Evolutionary conservation across 2,329 filamentous ascomycete species (phyloP), one percentile per base, ranked within the genome.

Genomic region (Colletotrichum tropicicola): DNA sequence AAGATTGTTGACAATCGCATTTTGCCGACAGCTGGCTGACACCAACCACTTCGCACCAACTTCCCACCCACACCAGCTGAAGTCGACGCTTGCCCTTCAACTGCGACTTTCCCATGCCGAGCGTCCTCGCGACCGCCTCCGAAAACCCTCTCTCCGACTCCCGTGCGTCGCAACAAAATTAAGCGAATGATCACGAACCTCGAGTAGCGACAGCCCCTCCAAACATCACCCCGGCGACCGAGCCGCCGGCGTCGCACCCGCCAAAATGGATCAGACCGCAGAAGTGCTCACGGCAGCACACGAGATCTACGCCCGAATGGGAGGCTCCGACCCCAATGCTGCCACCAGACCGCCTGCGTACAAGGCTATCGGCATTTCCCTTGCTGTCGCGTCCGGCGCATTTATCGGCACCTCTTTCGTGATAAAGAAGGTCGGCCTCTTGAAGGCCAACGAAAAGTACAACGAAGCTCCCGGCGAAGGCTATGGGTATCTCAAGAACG

Each of bases 331-430:
- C 5, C 37, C 59, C 9, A 68, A 72, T 68, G 65, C 68, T 39
- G 71, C 70, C 54, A 68, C 74, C 12, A 79, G 85, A 25, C 86
- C 86, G 1, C 72, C 81, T 7, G 78, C 81, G 62, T 98, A 92
- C 85, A 98, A 98, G 76, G 88, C 90, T 25, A 87, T 98, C 69
- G 96, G 96, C 59, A 93, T 99, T 67, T 85, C 89, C 21, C 84
- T 99, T 35, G 96, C 96, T 15, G 86, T 98, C 64, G 89, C 89
- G 30, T 98, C 95, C 0, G 96, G 96, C 43, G 77, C 93, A 62
- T 98, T 98, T 76, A 99, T 99, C 74, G 96, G 96, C 58, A 86
- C 91, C 13, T 98, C 95, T 0, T 99, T 98, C 77, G 94, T 98
- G 27, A 81, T 99, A 73, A 98, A 98, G 80, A 99, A 99, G 81